These are phyloP conservation scores for Tephrocybe sp. DNA, from an alignment of 768 basidiomycete species.

Conservation along the genomic window DNA sequence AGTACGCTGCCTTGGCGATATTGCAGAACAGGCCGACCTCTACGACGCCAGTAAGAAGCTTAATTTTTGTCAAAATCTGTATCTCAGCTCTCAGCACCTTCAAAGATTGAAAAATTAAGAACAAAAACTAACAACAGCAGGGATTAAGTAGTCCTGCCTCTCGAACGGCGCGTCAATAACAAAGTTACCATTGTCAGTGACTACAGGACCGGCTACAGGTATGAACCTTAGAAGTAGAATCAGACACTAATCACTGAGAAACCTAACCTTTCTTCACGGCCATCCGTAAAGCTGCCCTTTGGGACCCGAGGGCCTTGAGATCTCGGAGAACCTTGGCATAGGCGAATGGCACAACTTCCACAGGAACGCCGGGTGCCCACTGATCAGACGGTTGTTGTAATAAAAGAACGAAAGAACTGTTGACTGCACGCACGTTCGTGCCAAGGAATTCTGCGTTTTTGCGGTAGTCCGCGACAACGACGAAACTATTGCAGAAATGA, in stretches of 20 bases:
- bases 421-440: slow-evolving; percentile 61
- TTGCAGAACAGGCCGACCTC: slow-evolving; percentile 97
- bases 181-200: slow-evolving; percentile 97
- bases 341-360: slow-evolving; percentile 97
- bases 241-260: not conserved
- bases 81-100: not conserved
- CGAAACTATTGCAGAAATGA: slow-evolving; percentile 51
- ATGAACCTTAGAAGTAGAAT: not conserved
- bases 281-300: slow-evolving; percentile 85
- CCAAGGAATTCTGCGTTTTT: slow-evolving; percentile 88
- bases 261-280: slow-evolving; percentile 70
- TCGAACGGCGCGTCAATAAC: slow-evolving; percentile 95
- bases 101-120: not conserved
- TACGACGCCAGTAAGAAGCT: slow-evolving; percentile 97
- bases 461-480: slow-evolving; percentile 92
- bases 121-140: slow-evolving; percentile 48
- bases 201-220: slow-evolving; percentile 83
- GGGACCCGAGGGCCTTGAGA: slow-evolving; percentile 60
- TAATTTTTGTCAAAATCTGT: slow-evolving; percentile 79
- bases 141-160: slow-evolving; percentile 63
- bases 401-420: not conserved
- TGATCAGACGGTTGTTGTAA: slow-evolving; percentile 25
- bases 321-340: slow-evolving; percentile 85
- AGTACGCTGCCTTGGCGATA: slow-evolving; percentile 95
- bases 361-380: slow-evolving; percentile 89